These are phyloP conservation scores for Mycena pura DNA, from an alignment of 768 basidiomycete species.

Conservation along the genomic window DNA sequence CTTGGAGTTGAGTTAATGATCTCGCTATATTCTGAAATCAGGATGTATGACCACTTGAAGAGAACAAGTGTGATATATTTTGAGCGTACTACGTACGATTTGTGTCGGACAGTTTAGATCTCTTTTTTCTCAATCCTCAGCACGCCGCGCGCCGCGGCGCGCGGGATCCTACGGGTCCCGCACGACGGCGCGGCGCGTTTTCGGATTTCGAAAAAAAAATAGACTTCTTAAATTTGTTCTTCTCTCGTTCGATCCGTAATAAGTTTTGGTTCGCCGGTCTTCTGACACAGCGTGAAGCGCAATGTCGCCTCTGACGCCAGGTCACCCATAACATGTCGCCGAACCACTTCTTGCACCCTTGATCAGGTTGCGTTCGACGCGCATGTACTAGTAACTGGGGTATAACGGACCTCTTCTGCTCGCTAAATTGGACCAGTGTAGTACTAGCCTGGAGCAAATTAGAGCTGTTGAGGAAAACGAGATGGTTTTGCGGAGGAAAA, in stretches of 20 bases:
- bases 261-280: not conserved
- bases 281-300: not conserved
- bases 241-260: not conserved
- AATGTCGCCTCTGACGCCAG: not conserved
- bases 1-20: no score
- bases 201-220: no score
- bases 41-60: no score
- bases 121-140: no score
- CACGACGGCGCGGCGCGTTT: no score
- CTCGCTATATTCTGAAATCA: no score
- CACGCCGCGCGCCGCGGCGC: no score
- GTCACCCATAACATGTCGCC: not conserved
- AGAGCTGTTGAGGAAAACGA: not conserved
- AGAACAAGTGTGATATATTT: no score
- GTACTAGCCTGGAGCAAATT: not conserved
- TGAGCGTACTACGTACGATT: no score
- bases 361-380: not conserved
- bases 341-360: not conserved
- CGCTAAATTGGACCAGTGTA: not conserved
- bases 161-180: no score
- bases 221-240: not conserved
- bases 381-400: not conserved
- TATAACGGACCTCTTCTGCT: not conserved
- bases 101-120: no score
- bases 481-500: no score